These are phyloP conservation scores for Kodamaea neixiangensis DNA, from an alignment of 805 yeast species.

Conservation along the genomic window DNA sequence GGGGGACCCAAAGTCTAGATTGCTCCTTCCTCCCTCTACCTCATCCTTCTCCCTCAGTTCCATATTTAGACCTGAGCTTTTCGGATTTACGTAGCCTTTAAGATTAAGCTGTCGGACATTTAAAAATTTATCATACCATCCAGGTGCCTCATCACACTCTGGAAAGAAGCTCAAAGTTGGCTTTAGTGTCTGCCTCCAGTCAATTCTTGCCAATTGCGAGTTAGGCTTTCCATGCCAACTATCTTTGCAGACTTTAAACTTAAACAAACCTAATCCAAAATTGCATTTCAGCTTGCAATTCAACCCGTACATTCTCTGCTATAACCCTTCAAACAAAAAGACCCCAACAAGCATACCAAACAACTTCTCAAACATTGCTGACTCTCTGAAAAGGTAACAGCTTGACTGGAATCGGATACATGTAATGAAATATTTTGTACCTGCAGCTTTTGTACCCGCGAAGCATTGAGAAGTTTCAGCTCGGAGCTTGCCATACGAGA, in stretches of 20 bases:
- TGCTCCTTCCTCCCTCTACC: neutral
- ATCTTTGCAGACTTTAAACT: no score
- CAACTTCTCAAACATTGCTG: no score
- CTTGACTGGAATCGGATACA: neutral
- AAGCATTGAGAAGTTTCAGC: neutral
- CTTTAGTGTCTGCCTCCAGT: no score
- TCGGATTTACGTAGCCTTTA: neutral
- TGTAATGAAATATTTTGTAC: neutral
- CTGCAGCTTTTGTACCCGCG: neutral
- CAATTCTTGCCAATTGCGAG: no score
- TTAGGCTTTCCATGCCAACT: no score
- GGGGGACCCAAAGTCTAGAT: neutral
- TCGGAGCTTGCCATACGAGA: neutral
- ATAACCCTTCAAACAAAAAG: neutral
- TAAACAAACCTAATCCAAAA: neutral
- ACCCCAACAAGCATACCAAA: no score
- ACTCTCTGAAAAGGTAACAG: neutral
- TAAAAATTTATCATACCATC: neutral
- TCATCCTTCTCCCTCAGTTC: neutral
- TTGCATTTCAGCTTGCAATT: no score
- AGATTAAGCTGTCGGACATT: neutral
- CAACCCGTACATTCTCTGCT: neutral
- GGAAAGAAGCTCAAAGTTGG: neutral
- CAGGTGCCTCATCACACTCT: neutral
- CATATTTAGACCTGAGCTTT: neutral